Evolutionary conservation across 768 basidiomycete species (phyloP).

Genomic region (Phaeotremella skinneri): DNA sequence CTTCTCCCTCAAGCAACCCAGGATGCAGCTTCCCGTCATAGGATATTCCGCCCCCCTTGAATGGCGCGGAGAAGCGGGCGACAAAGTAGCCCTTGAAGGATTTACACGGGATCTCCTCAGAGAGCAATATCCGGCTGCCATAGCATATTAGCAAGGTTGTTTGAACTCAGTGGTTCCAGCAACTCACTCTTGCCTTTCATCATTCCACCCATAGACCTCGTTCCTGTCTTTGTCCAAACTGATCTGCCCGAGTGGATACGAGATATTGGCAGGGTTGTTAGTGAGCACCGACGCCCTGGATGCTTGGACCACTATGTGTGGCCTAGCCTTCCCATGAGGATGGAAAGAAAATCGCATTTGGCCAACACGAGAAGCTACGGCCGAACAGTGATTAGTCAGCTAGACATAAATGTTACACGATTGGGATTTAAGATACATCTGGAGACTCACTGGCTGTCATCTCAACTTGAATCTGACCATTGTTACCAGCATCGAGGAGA

Average conservation of each 20-base stretch:
- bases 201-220: constrained; percentile 65
- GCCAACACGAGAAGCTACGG: constrained; percentile 71
- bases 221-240: constrained; percentile 54
- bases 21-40: constrained; percentile 55
- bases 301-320: constrained; percentile 67
- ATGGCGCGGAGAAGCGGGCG: constrained; percentile 51
- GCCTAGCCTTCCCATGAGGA: constrained; percentile 47
- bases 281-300: constrained; percentile 65
- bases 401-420: too few relatives aligned
- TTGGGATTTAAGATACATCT: constrained; percentile 15
- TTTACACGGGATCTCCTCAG: constrained; percentile 39
- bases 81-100: constrained; percentile 58
- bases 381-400: not conserved
- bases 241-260: constrained; percentile 61
- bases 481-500: constrained; percentile 61
- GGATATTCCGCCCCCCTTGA: constrained; percentile 57
- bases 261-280: constrained; percentile 56
- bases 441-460: constrained; percentile 34
- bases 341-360: constrained; percentile 69
- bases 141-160: constrained; percentile 50
- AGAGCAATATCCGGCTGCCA: constrained; percentile 29
- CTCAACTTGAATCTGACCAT: constrained; percentile 29
- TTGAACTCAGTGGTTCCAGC: not conserved
- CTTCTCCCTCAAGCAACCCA: constrained; percentile 51
- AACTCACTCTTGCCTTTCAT: constrained; percentile 70